These are phyloP conservation scores for Talaromyces verruculosus DNA, from an alignment of 2,329 filamentous ascomycete genomes.

Conservation along the genomic window DNA sequence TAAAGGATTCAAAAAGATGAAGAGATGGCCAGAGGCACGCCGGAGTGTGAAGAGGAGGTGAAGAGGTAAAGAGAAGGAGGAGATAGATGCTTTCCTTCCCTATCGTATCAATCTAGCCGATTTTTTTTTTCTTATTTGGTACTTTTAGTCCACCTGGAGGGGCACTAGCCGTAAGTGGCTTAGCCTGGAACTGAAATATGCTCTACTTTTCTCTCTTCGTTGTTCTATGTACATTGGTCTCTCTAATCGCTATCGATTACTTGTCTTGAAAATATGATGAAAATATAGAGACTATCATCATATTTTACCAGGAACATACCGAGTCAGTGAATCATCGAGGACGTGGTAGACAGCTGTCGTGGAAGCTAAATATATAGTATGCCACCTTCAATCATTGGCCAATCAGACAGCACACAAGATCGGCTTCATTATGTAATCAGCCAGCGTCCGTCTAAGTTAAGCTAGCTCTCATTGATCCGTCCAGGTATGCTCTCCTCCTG, in stretches of 20 bases:
- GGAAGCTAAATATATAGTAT: neutral
- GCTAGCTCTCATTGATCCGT: neutral
- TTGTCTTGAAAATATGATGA: neutral
- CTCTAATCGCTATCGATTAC: neutral
- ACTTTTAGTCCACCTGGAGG: conserved; percentile 21
- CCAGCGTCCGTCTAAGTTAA: neutral
- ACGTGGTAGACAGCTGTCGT: neutral
- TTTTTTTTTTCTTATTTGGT: conserved; percentile 9
- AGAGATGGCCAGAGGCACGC: too few relatives aligned
- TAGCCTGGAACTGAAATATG: conserved; percentile 27
- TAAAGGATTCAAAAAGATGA: too few relatives aligned
- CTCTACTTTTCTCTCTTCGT: neutral
- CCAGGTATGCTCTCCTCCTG: neutral
- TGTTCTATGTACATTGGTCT: neutral
- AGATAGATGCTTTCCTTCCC: conserved; percentile 12
- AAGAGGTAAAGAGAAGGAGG: neutral
- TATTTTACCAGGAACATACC: too few relatives aligned
- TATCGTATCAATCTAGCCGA: conserved; percentile 19
- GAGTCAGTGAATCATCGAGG: neutral
- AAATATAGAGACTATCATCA: neutral
- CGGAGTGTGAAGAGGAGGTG: too few relatives aligned
- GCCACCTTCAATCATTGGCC: neutral
- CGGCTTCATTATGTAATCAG: conserved; percentile 11
- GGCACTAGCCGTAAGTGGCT: conserved; percentile 10
- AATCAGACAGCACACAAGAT: neutral